phyloP scores from a whole-genome alignment of 139 green algal species.

The Chlorella sp. region DNA sequence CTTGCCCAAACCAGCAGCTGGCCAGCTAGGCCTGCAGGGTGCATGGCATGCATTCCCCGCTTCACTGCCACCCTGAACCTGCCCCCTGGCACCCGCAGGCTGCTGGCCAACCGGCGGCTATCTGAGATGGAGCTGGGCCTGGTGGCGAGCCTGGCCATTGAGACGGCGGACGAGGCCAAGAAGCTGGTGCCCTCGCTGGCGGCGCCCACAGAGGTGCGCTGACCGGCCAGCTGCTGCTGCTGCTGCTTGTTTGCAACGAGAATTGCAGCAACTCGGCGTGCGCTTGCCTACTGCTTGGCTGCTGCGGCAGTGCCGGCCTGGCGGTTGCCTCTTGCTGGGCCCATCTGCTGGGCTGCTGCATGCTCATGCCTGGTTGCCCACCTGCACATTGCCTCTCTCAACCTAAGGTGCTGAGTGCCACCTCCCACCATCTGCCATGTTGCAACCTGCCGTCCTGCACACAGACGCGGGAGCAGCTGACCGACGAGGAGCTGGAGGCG shows the following conservation, averaged over 20 bases:
- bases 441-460: not conserved
- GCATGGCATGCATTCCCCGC: too few relatives aligned
- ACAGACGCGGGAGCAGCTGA: slow-evolving; percentile 17
- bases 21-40: too few relatives aligned
- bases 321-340: too few relatives aligned
- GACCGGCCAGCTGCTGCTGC: not conserved
- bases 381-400: too few relatives aligned
- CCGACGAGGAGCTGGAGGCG: slow-evolving; percentile 36
- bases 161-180: slow-evolving; percentile 50
- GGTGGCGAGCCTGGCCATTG: slow-evolving; percentile 46
- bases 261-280: not conserved
- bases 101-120: slow-evolving; percentile 27
- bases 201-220: too few relatives aligned
- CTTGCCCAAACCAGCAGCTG: too few relatives aligned
- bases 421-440: not conserved
- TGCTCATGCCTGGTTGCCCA: too few relatives aligned
- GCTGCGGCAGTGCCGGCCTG: too few relatives aligned
- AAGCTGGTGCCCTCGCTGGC: slow-evolving; percentile 46
- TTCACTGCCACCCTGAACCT: too few relatives aligned
- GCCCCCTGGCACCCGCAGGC: slow-evolving; percentile 6
- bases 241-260: not conserved
- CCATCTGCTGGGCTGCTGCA: too few relatives aligned
- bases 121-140: slow-evolving; percentile 53
- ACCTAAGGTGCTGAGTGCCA: too few relatives aligned
- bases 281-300: not conserved